phyloP scores from a whole-genome alignment of 345 rosid species.

The Erysimum cheiranthoides region DNA sequence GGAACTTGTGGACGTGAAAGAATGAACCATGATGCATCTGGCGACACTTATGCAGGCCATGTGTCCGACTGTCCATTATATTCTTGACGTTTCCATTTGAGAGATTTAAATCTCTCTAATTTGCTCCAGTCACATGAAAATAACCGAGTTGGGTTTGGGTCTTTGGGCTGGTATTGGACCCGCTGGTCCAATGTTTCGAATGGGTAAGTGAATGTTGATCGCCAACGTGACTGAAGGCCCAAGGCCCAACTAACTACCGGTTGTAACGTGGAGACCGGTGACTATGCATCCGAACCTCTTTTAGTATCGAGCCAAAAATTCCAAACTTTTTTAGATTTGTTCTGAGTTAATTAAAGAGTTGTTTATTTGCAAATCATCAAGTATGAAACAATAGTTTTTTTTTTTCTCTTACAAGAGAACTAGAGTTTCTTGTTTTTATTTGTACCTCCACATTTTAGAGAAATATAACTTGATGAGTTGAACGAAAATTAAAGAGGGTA shows the following conservation, averaged over 20 bases:
- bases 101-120: neutral
- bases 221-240: neutral
- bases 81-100: neutral
- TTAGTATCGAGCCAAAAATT: neutral
- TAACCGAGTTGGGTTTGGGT: neutral
- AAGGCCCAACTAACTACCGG: neutral
- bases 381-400: neutral
- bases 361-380: neutral
- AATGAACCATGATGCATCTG: slow-evolving; percentile 2
- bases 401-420: neutral
- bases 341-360: no score
- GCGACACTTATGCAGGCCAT: neutral
- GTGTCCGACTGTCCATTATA: neutral
- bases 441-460: neutral
- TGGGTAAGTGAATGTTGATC: neutral
- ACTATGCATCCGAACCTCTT: neutral
- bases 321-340: neutral
- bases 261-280: neutral
- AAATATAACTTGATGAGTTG: neutral
- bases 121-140: neutral
- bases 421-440: no score
- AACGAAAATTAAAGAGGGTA: neutral
- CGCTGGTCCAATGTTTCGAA: neutral
- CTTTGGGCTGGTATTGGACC: neutral
- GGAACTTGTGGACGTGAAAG: neutral